Percentiles rank a stretch among this genome's conserved stretches.
Conservation (phyloP, 306 rosid species). For the Abrus precatorius region DNA sequence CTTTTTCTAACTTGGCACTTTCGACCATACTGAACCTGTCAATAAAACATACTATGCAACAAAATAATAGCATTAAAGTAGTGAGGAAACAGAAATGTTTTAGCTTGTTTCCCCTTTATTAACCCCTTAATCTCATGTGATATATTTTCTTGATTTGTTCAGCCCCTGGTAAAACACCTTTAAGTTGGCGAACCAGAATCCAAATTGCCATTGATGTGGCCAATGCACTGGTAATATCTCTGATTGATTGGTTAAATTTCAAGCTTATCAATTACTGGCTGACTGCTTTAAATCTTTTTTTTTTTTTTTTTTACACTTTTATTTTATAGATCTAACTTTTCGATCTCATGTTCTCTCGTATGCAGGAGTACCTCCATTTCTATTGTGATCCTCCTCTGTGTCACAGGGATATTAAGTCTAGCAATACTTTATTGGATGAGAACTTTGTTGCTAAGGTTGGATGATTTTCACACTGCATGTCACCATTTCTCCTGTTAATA, state of each 20-base stretch:
- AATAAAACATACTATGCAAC: not conserved
- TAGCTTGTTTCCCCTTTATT: slow-evolving; percentile 34
- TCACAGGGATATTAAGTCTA: slow-evolving; percentile 96
- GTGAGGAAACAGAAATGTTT: slow-evolving; percentile 17
- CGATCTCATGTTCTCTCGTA: slow-evolving; percentile 42
- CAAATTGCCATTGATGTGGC: slow-evolving; percentile 95
- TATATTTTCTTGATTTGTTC: slow-evolving; percentile 47
- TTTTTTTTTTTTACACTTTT: not conserved
- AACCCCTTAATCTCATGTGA: slow-evolving; percentile 36
- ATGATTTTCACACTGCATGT: slow-evolving; percentile 38
- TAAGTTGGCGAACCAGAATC: slow-evolving; percentile 89
- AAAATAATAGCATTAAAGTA: slow-evolving; percentile 19
- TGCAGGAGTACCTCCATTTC: slow-evolving; percentile 98
- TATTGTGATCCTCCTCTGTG: slow-evolving; percentile 97
- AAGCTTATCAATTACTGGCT: not conserved
- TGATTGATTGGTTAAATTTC: slow-evolving; percentile 38
- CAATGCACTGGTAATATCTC: slow-evolving; percentile 85
- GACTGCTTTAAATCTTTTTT: slow-evolving; percentile 10
- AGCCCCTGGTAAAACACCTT: slow-evolving; percentile 84
- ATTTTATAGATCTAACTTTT: slow-evolving; percentile 22
- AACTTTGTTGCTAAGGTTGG: slow-evolving; percentile 92
- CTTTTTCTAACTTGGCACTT: slow-evolving; percentile 29
- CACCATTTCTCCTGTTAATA: slow-evolving; percentile 37
- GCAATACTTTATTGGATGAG: slow-evolving; percentile 92
- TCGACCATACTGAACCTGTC: slow-evolving; percentile 8